phyloP scores from a whole-genome alignment of 176 grass and related monocot genomes.

The Lolium perenne region DNA sequence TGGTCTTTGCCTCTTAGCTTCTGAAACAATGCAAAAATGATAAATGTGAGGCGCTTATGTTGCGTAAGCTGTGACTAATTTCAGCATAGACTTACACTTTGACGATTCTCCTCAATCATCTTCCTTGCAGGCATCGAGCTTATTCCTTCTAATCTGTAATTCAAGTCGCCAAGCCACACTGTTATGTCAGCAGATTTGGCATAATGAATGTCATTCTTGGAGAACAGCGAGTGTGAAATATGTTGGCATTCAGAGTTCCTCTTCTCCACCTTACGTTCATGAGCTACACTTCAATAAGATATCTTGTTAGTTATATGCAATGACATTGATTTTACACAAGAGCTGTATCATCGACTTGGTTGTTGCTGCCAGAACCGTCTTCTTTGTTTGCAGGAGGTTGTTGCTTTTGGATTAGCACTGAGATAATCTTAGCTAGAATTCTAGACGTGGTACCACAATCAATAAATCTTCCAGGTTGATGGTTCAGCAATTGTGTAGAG shows the following conservation, averaged over 20 bases:
- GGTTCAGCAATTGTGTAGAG: background rate
- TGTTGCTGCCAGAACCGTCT: background rate
- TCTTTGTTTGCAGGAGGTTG: background rate
- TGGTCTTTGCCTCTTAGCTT: slow-evolving; percentile 65
- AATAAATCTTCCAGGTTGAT: too few species aligned
- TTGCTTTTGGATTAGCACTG: background rate
- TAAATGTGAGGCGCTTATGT: background rate
- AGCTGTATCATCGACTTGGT: background rate
- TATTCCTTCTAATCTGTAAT: slow-evolving; percentile 72
- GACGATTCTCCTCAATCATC: slow-evolving; percentile 58
- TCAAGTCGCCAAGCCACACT: slow-evolving; percentile 78
- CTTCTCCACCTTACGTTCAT: slow-evolving; percentile 63
- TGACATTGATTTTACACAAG: background rate
- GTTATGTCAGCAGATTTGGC: slow-evolving; percentile 49
- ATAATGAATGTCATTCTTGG: slow-evolving; percentile 40
- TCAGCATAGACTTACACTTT: slow-evolving; percentile 46
- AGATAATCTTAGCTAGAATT: background rate
- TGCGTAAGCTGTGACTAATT: background rate
- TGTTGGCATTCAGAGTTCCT: slow-evolving; percentile 71
- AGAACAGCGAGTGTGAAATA: slow-evolving; percentile 60
- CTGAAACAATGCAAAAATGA: slow-evolving; percentile 18
- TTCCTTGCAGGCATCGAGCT: slow-evolving; percentile 53
- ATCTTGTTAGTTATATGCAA: slow-evolving; percentile 4
- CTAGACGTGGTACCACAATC: background rate
- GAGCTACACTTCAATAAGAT: slow-evolving; percentile 46